Conservation (phyloP, 257 asterid genomes). For the Nicotiana attenuata region DNA sequence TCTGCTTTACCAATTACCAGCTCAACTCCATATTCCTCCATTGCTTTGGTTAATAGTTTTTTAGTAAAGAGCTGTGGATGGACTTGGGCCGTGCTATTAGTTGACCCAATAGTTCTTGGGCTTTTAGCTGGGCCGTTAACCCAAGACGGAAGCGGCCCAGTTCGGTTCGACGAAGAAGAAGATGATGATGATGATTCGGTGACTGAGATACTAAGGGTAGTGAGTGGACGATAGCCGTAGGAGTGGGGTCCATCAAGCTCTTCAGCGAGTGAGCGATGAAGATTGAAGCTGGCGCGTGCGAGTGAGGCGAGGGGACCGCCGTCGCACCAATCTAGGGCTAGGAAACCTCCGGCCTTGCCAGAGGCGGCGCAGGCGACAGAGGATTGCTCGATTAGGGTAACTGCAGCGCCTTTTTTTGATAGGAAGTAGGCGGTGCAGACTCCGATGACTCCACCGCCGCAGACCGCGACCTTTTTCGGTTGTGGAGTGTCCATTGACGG, state of each 20-base stretch:
- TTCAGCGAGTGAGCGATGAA: conserved; percentile 71
- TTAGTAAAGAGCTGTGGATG: conserved; percentile 70
- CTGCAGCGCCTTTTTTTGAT: conserved; percentile 63
- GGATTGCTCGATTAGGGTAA: conserved; percentile 75
- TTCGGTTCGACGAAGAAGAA: conserved; percentile 2
- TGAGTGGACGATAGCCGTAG: conserved; percentile 79
- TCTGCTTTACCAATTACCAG: conserved; percentile 65
- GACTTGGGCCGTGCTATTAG: conserved; percentile 80
- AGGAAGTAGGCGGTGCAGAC: conserved; percentile 86
- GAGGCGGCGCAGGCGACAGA: conserved; percentile 91
- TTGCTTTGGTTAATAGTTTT: conserved; percentile 54
- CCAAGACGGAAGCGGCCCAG: conserved; percentile 57
- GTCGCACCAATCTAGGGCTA: conserved; percentile 91
- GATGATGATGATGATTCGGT: conserved; percentile 41
- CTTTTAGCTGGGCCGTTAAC: conserved; percentile 57
- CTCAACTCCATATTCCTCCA: conserved; percentile 54
- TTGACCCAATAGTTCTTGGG: conserved; percentile 66
- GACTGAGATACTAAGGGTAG: conserved; percentile 58
- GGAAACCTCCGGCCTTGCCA: conserved; percentile 92
- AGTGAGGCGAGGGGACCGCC: conserved; percentile 58
- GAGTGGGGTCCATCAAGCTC: conserved; percentile 69
- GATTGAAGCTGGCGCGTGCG: conserved; percentile 87
- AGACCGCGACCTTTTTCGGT: conserved; percentile 61
- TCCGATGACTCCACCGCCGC: conserved; percentile 97
- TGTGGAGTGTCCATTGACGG: conserved; percentile 36